Evolutionary conservation across 306 rosid species (phyloP).

Genomic region (Vigna hirtella): DNA sequence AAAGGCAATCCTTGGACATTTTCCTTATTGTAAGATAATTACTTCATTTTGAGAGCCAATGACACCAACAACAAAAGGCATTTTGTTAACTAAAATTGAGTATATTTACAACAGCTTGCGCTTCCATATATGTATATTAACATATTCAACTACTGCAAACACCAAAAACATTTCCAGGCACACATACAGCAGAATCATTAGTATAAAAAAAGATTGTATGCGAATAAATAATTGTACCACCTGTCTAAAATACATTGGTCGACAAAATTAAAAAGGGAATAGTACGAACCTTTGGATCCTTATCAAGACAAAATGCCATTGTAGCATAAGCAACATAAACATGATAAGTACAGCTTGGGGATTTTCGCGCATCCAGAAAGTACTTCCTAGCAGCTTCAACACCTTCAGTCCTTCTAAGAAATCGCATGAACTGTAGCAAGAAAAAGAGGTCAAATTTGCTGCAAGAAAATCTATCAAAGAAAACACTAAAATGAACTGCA

Average conservation of each 20-base stretch:
- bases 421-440: constrained; percentile 88
- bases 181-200: constrained; percentile 4
- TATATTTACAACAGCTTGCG: background rate
- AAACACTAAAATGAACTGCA: background rate
- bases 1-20: constrained; percentile 13
- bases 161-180: background rate
- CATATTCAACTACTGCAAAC: background rate
- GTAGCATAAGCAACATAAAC: constrained; percentile 95
- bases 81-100: background rate
- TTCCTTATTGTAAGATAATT: constrained; percentile 23
- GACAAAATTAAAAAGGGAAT: constrained; percentile 7
- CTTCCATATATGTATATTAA: background rate
- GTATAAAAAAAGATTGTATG: constrained; percentile 22
- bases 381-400: constrained; percentile 98
- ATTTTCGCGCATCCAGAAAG: constrained; percentile 93
- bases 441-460: constrained; percentile 43
- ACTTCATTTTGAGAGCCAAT: background rate
- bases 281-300: constrained; percentile 86
- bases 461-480: constrained; percentile 32
- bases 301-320: constrained; percentile 93
- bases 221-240: constrained; percentile 33
- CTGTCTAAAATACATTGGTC: constrained; percentile 16
- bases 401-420: constrained; percentile 91
- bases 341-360: constrained; percentile 86
- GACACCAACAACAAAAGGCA: constrained; percentile 10